Conservation (phyloP, 2,329 filamentous ascomycete species). For the Penicillium sclerotiorum region DNA sequence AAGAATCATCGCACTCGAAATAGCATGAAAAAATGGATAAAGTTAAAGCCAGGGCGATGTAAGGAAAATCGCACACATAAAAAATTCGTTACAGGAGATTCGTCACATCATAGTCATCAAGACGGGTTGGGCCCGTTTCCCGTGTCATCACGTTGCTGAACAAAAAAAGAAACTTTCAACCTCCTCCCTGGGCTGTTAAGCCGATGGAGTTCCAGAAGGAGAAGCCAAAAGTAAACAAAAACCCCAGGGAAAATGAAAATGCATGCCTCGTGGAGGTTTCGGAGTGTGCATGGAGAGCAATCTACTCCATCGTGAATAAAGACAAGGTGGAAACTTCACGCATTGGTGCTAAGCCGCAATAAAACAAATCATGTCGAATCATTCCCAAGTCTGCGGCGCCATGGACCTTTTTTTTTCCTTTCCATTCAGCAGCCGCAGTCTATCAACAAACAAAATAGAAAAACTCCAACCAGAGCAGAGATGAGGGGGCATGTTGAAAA, state of each 20-base stretch:
- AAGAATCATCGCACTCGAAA: conserved; percentile 1
- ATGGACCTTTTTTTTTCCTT: neutral
- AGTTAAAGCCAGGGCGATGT: conserved; percentile 13
- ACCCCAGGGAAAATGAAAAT: neutral
- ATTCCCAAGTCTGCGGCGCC: conserved; percentile 14
- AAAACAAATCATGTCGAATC: conserved; percentile 10
- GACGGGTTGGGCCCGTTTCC: conserved; percentile 10
- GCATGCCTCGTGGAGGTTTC: conserved; percentile 1
- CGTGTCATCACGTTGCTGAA: conserved; percentile 14
- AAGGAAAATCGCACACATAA: conserved; percentile 23
- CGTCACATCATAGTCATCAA: conserved; percentile 42
- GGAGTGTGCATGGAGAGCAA: neutral
- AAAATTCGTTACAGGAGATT: conserved; percentile 37
- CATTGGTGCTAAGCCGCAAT: conserved; percentile 7
- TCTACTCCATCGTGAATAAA: neutral
- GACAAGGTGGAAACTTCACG: neutral
- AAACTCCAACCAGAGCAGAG: conserved; percentile 18
- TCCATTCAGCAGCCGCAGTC: conserved; percentile 17
- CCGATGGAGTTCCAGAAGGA: neutral
- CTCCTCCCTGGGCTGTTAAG: too few relatives aligned
- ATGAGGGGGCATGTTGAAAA: neutral
- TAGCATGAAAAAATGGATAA: neutral
- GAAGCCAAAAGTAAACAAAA: neutral
- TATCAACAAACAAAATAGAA: conserved; percentile 18
- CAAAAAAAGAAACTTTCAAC: conserved; percentile 4